Evolutionary conservation across 495 filamentous ascomycete species (phyloP).

Genomic region (Aspergillus bertholletiae): DNA sequence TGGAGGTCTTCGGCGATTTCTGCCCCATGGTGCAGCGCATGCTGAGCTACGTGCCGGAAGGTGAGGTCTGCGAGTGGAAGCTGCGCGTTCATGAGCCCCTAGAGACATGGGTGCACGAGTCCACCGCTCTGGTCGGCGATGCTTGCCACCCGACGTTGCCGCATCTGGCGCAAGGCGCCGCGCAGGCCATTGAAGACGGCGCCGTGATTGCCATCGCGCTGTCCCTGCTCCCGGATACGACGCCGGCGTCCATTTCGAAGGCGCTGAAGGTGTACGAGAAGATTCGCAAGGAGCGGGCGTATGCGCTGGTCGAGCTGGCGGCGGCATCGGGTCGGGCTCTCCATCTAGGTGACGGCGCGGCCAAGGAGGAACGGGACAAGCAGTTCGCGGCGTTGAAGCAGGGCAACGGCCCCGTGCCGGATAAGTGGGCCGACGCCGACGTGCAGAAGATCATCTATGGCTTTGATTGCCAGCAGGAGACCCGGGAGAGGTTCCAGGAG

Average conservation of each 20-base stretch:
- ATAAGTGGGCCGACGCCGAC: constrained; percentile 80
- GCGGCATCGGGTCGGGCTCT: constrained; percentile 60
- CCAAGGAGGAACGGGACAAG: constrained; percentile 71
- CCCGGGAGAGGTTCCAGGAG: constrained; percentile 58
- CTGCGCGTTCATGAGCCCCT: constrained; percentile 67
- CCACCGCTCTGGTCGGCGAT: constrained; percentile 70
- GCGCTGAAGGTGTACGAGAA: constrained; percentile 69
- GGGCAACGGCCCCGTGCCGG: constrained; percentile 59
- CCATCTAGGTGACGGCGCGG: constrained; percentile 71
- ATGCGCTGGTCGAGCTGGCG: constrained; percentile 68
- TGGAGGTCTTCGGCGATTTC: constrained; percentile 66
- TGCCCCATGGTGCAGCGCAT: constrained; percentile 68
- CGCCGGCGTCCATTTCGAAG: constrained; percentile 56
- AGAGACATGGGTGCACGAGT: constrained; percentile 65
- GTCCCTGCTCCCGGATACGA: constrained; percentile 47
- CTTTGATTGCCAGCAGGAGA: constrained; percentile 60
- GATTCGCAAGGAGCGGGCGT: constrained; percentile 66
- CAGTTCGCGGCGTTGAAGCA: constrained; percentile 60
- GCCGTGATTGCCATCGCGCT: constrained; percentile 69
- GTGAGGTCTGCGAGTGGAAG: constrained; percentile 80
- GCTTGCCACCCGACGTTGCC: constrained; percentile 78
- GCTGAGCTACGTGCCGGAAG: constrained; percentile 74
- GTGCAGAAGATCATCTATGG: constrained; percentile 77
- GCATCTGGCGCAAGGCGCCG: constrained; percentile 75
- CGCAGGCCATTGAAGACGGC: constrained; percentile 81